Conservation (phyloP, 495 filamentous ascomycete genomes). For the Aspergillus wentii region DNA sequence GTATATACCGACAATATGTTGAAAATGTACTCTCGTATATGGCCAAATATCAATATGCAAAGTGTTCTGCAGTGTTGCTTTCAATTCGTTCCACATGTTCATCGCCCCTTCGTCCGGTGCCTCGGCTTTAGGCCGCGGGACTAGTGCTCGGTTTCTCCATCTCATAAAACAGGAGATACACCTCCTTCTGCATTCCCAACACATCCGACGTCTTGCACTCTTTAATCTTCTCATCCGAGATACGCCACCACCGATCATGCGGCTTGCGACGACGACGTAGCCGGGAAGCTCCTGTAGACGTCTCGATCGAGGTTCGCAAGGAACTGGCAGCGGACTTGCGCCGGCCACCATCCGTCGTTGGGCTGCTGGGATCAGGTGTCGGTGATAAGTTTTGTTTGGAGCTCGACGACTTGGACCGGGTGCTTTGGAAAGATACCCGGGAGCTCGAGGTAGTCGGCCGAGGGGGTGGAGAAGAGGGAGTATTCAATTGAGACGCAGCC, state of each 20-base stretch:
- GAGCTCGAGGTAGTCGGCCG: slow-evolving; percentile 36
- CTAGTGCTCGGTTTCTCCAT: slow-evolving; percentile 47
- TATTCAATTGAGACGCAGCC: slow-evolving; percentile 14
- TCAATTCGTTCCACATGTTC: too few relatives aligned
- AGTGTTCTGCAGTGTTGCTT: too few relatives aligned
- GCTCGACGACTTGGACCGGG: slow-evolving; percentile 24
- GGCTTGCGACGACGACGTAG: slow-evolving; percentile 53
- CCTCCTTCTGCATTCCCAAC: slow-evolving; percentile 87
- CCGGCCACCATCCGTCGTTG: slow-evolving; percentile 20
- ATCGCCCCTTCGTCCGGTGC: too few relatives aligned
- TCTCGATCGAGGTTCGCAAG: slow-evolving; percentile 19
- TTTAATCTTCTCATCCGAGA: slow-evolving; percentile 95
- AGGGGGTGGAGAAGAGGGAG: slow-evolving; percentile 24
- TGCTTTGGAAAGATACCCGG: slow-evolving; percentile 33
- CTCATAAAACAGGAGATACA: slow-evolving; percentile 96
- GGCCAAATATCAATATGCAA: too few relatives aligned
- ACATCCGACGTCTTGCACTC: slow-evolving; percentile 90
- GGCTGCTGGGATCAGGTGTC: slow-evolving; percentile 22
- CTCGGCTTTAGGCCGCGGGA: too few relatives aligned
- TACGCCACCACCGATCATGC: slow-evolving; percentile 90
- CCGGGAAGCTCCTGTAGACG: slow-evolving; percentile 18
- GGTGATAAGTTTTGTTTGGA: slow-evolving; percentile 21
- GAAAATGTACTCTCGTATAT: too few relatives aligned
- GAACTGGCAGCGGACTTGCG: slow-evolving; percentile 27
- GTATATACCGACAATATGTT: too few relatives aligned